Evolutionary conservation across 257 asterid genomes (phyloP).

Genomic region (Solanum phureja): DNA sequence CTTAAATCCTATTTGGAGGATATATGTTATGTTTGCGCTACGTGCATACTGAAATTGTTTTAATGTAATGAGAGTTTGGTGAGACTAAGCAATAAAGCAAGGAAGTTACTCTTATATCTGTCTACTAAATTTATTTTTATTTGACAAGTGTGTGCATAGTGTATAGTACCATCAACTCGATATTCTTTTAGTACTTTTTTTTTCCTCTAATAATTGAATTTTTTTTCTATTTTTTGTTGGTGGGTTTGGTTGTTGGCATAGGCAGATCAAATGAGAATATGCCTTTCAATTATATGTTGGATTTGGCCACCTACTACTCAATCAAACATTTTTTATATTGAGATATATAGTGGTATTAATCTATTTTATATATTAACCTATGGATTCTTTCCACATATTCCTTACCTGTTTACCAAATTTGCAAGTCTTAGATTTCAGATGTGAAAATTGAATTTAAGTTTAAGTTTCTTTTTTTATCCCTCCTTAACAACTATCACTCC

Average conservation of each 20-base stretch:
- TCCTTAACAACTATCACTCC: too few species aligned
- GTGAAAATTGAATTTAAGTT: too few species aligned
- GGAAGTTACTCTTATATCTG: background rate
- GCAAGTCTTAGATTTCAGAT: background rate
- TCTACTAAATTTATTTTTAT: background rate
- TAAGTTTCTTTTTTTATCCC: too few species aligned
- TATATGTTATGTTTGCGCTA: slow-evolving; percentile 1
- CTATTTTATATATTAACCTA: background rate
- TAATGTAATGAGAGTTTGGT: slow-evolving; percentile 15
- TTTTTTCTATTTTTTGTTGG: background rate
- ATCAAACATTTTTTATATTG: background rate
- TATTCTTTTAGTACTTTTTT: background rate
- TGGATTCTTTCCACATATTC: background rate
- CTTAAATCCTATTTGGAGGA: background rate
- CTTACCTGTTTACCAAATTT: background rate
- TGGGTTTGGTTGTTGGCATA: background rate
- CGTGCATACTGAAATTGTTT: slow-evolving; percentile 11
- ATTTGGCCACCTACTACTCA: background rate
- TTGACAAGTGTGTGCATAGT: background rate
- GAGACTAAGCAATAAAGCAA: slow-evolving; percentile 14
- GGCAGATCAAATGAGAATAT: background rate
- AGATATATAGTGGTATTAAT: background rate
- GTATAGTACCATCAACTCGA: too few species aligned
- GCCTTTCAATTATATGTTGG: background rate
- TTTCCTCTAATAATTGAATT: background rate